Evolutionary conservation across 345 rosid genomes (phyloP), one percentile per base, ranked within the genome.

Genomic region (Melaleuca quinquenervia): DNA sequence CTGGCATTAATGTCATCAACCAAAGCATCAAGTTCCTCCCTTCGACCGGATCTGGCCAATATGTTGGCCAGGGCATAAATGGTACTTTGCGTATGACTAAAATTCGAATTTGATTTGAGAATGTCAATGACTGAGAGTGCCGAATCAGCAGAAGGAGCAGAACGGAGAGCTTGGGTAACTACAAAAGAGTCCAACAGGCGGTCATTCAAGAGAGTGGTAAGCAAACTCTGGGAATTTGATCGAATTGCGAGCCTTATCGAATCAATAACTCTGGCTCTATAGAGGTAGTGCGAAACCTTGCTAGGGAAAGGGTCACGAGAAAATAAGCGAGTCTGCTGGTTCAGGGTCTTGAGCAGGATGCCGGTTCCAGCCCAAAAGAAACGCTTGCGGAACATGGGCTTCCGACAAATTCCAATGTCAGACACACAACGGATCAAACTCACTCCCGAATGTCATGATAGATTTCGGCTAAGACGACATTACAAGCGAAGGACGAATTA

Each of bases 171-270:
- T 62, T 93, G 94, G 76, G 91, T 92, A 84, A 93, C 95, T 15
- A 97, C 92, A 76, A 95, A 94, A 85, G 95, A 88, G 87, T 97
- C 99, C 85, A 94, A 84, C 53, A 93, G 93, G 83, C 97, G 96
- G 86, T 90, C 92, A 88, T 85, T 91, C 20, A 93, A 83, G 48
- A 93, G 75, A 50, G 85, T 29, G 11, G 87, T 83, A 78, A 94
- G 90, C 7, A 88, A 86, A 54, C 44, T 85, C 27, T 89, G 89
- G 51, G 89, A 52, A 84, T 90, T 84, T n/a, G 96, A 97, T 70
- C 98, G 95, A 90, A 96, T 91, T 26, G 87, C 70, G 60, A 97
- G 93, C 82, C 98, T 92, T 60, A 95, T 93, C 11, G 94, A 93
- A 49, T 97, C 95, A 41, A 97, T 94, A 84, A 96, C 91, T 84